These are phyloP conservation scores for Solanum commersonii DNA, from an alignment of 257 asterid genomes.

Conservation along the genomic window DNA sequence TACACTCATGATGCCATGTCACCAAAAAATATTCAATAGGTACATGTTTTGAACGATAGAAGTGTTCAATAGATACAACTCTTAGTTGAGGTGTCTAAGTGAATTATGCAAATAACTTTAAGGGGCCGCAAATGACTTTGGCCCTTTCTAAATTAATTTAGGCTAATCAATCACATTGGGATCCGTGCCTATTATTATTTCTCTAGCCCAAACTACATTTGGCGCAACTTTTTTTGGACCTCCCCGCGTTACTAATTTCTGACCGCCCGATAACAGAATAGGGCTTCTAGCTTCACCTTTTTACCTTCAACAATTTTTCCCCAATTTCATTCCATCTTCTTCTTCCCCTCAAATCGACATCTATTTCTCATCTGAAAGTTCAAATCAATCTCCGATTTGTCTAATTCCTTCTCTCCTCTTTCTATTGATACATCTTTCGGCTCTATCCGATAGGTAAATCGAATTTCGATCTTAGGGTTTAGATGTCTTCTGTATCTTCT, in stretches of 20 bases:
- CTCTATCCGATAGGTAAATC: not conserved
- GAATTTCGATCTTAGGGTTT: slow-evolving; percentile 17
- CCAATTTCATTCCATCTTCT: not conserved
- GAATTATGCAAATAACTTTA: too few species aligned
- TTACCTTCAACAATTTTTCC: not conserved
- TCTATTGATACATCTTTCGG: slow-evolving; percentile 1
- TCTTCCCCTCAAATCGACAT: slow-evolving; percentile 4
- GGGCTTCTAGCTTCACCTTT: not conserved
- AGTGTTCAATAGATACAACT: too few species aligned
- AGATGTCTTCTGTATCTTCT: not conserved
- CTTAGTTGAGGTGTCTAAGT: too few species aligned
- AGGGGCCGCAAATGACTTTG: too few species aligned
- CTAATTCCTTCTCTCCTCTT: slow-evolving; percentile 6
- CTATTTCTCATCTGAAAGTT: not conserved
- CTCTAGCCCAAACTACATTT: not conserved
- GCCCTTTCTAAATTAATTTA: not conserved
- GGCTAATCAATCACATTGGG: not conserved
- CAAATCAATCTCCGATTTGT: slow-evolving; percentile 1
- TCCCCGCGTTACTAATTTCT: not conserved
- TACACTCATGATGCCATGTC: too few species aligned
- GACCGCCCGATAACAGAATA: not conserved
- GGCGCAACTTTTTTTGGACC: not conserved
- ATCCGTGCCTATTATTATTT: not conserved
- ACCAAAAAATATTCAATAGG: too few species aligned
- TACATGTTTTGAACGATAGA: too few species aligned